A percentile compares a stretch with the other conserved stretches of the same genome.
Conservation (phyloP, 345 rosid genomes). For the Punica granatum region DNA sequence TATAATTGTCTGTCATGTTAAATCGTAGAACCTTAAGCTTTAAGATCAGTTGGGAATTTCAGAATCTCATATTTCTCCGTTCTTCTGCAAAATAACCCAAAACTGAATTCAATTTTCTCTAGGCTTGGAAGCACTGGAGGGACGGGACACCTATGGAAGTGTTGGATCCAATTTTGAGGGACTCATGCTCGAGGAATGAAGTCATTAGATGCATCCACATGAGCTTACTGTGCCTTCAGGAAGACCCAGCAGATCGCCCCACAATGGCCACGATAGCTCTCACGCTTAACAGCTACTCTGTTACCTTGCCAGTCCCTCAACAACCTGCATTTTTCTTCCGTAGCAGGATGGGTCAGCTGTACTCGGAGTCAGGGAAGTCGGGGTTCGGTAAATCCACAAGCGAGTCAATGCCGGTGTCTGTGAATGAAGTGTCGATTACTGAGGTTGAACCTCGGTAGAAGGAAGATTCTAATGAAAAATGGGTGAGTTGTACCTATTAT, state of each 20-base stretch:
- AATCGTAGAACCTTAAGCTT: conserved; percentile 6
- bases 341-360: not conserved
- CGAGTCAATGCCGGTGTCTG: not conserved
- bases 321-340: conserved; percentile 16
- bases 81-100: not conserved
- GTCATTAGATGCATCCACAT: conserved; percentile 21
- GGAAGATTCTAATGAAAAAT: not conserved
- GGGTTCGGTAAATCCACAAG: not conserved
- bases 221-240: conserved; percentile 26
- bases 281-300: conserved; percentile 21
- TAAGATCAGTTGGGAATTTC: not conserved
- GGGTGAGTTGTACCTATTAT: not conserved
- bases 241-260: conserved; percentile 20
- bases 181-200: conserved; percentile 7
- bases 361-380: not conserved
- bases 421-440: not conserved
- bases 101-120: not conserved
- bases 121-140: conserved; percentile 29
- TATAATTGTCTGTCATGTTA: not conserved
- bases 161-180: conserved; percentile 3
- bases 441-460: conserved; percentile 6
- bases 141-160: conserved; percentile 2
- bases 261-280: conserved; percentile 19
- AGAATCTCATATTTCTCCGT: not conserved
- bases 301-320: conserved; percentile 14